These are phyloP conservation scores for Citrus hindsii DNA, from an alignment of 345 rosid genomes.

Conservation along the genomic window DNA sequence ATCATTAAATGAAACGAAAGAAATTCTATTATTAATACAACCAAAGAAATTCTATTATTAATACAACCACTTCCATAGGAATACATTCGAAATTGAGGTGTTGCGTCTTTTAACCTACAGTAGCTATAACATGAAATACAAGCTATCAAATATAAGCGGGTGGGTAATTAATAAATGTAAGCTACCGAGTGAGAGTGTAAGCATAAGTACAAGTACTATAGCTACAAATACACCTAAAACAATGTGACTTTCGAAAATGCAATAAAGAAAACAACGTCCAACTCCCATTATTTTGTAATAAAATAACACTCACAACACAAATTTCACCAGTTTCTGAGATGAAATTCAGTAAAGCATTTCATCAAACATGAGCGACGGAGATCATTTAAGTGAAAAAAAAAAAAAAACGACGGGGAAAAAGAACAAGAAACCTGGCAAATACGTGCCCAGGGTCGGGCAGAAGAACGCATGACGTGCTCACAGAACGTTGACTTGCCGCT, in stretches of 20 bases:
- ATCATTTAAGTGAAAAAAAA: neutral
- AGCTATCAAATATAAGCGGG: neutral
- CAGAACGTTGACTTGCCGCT: conserved; percentile 96
- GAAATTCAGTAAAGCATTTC: conserved; percentile 31
- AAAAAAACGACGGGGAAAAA: neutral
- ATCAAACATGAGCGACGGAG: conserved; percentile 27
- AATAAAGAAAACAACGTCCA: neutral
- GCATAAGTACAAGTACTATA: neutral
- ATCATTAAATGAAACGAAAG: neutral
- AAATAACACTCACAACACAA: no score
- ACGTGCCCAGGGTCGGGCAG: conserved; percentile 77
- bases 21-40: neutral
- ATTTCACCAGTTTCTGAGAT: neutral
- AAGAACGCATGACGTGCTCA: conserved; percentile 54
- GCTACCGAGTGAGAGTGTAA: neutral
- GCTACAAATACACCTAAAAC: neutral
- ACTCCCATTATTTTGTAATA: neutral
- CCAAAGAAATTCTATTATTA: neutral
- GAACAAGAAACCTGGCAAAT: conserved; percentile 66
- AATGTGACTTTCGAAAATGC: neutral
- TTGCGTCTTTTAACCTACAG: neutral
- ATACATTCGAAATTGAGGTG: neutral
- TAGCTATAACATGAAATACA: neutral
- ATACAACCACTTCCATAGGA: no score
- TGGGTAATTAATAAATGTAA: no score